Evolutionary conservation across 2,329 filamentous ascomycete species (phyloP).

Genomic region (Trichoderma atrobrunneum): DNA sequence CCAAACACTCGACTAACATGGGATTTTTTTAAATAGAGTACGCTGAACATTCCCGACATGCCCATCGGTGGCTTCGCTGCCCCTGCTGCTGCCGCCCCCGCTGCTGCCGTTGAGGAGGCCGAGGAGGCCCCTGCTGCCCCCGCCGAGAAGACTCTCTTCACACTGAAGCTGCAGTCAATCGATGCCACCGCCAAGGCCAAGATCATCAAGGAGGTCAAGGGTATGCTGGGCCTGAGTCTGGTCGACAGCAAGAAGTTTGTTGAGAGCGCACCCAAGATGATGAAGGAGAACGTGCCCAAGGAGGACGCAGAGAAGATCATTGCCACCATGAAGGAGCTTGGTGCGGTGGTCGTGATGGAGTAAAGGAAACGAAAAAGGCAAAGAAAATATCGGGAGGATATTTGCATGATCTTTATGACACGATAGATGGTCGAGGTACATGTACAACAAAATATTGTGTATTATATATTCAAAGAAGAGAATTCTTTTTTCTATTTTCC

Average conservation of each 20-base stretch:
- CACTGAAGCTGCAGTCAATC: conserved; percentile 87
- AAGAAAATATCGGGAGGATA: neutral
- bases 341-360: conserved; percentile 87
- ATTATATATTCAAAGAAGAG: conserved; percentile 35
- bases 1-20: neutral
- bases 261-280: conserved; percentile 92
- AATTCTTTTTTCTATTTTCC: conserved; percentile 20
- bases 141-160: conserved; percentile 97
- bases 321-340: conserved; percentile 87
- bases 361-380: conserved; percentile 45
- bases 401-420: conserved; percentile 27
- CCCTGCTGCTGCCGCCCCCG: conserved; percentile 54
- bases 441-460: conserved; percentile 41
- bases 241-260: conserved; percentile 99
- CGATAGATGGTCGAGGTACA: conserved; percentile 35
- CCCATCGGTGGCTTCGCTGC: conserved; percentile 87
- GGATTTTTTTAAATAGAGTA: conserved; percentile 55
- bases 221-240: conserved; percentile 86
- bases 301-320: conserved; percentile 99
- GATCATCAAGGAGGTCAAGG: conserved; percentile 99
- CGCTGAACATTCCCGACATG: conserved; percentile 96
- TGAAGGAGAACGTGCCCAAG: conserved; percentile 99
- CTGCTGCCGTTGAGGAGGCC: conserved; percentile 70
- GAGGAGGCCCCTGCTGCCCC: conserved; percentile 85
- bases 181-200: conserved; percentile 91